Evolutionary conservation across 1,284 basidiomycete species (phyloP), one percentile per base, ranked within the genome.

Genomic region (Trichosporon sp.): DNA sequence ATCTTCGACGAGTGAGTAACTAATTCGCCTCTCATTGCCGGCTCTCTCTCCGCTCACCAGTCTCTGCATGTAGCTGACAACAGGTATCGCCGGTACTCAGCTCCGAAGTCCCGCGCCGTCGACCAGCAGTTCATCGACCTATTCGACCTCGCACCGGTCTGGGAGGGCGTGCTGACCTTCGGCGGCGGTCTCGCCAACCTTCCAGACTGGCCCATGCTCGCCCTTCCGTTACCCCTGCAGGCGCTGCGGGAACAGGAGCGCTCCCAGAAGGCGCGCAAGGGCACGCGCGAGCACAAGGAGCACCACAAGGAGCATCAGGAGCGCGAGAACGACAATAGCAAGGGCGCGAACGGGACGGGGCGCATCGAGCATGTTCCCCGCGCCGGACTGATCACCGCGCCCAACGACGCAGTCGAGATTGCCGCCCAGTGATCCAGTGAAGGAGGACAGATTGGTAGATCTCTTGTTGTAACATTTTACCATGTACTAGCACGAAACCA

Each of bases 71-170:
- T 7, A 21, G 51, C 54, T 37, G 38, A 37, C 38, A 10, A 8
- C 65, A 81, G 79, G 70, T 84, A 88, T 75, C 77, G 86, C 8
- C 81, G 86, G 2, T 88, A 87, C 76, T 85, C 84, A 14, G 78
- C 79, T 37, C 87, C 87, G 0, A 88, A 88, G 75, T 84, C 84
- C 10, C 77, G 87, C 19, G 83, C 84, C 11, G 86, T 87, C 76
- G 87, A 88, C 75, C 86, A 88, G 72, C 86, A 87, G 76, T 88
- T 87, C 74, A 87, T 88, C 72, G 87, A 88, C 76, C 79, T 87
- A 2, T 87, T 85, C 72, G 78, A 82, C 67, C 71, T 83, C 8
- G 70, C 68, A 0, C 73, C 75, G 0, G 83, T 84, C 0, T 84
- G 81, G 81, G 76, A 76, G 16, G 75, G 79, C 64, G 78, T 80